A percentile compares a stretch with the other conserved stretches of the same genome.
Evolutionary conservation across 768 basidiomycete genomes (phyloP).

Genomic region (Mycena floridula): DNA sequence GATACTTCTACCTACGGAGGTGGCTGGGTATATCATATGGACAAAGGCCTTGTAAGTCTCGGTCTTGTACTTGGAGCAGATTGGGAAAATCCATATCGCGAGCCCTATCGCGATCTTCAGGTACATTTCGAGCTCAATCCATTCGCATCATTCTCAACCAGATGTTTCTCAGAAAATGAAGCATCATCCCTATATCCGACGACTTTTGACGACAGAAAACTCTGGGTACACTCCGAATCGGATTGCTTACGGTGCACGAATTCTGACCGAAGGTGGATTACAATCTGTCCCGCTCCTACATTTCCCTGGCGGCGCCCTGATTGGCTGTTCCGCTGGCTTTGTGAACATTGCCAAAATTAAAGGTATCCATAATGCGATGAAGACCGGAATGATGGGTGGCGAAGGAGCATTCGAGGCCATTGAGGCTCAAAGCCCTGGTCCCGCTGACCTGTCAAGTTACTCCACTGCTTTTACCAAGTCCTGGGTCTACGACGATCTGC

Average conservation of each 20-base stretch:
- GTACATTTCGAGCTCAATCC: constrained; percentile 30
- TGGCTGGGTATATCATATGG: constrained; percentile 95
- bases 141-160: constrained; percentile 5
- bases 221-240: constrained; percentile 40
- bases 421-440: constrained; percentile 13
- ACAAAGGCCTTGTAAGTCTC: constrained; percentile 79
- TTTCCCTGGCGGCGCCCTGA: constrained; percentile 92
- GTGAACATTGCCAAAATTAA: constrained; percentile 98
- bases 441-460: constrained; percentile 3
- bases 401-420: constrained; percentile 76
- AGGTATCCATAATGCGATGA: constrained; percentile 98
- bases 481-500: constrained; percentile 82
- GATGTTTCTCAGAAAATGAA: constrained; percentile 58
- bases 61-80: constrained; percentile 93
- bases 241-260: constrained; percentile 86
- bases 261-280: constrained; percentile 88
- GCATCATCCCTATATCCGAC: constrained; percentile 87
- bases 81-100: constrained; percentile 89
- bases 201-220: constrained; percentile 66
- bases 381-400: constrained; percentile 95
- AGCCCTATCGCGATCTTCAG: constrained; percentile 91
- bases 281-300: constrained; percentile 80
- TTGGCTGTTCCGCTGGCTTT: constrained; percentile 95
- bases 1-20: constrained; percentile 84
- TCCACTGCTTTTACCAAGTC: constrained; percentile 51